phyloP scores from a whole-genome alignment of 202 grass and related monocot genomes.

The Cymbopogon flexuosus region DNA sequence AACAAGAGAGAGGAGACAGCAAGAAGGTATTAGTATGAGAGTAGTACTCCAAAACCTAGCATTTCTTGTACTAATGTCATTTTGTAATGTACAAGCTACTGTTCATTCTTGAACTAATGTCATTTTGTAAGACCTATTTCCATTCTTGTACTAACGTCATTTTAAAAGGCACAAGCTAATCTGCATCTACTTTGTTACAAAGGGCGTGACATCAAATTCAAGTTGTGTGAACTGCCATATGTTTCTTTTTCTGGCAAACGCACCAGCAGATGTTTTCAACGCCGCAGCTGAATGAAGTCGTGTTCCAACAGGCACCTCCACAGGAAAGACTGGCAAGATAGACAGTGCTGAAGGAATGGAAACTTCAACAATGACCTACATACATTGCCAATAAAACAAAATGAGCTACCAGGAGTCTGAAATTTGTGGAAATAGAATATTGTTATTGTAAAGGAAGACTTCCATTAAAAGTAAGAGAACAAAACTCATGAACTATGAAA shows the following conservation, averaged over 20 bases:
- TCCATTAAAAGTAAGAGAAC: slow-evolving; percentile 5
- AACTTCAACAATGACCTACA: slow-evolving; percentile 70
- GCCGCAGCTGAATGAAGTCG: slow-evolving; percentile 66
- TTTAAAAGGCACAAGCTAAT: neutral
- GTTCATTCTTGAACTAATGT: neutral
- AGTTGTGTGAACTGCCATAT: slow-evolving; percentile 45
- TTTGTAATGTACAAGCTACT: neutral
- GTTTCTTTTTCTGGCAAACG: slow-evolving; percentile 19
- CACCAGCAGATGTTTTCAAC: slow-evolving; percentile 71
- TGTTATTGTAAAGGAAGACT: neutral
- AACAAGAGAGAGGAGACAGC: neutral
- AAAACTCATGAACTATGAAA: slow-evolving; percentile 10
- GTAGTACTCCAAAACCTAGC: neutral
- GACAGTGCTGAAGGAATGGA: slow-evolving; percentile 60
- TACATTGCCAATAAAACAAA: slow-evolving; percentile 38
- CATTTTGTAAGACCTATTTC: slow-evolving; percentile 16
- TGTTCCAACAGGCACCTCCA: slow-evolving; percentile 80
- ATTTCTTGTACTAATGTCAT: neutral
- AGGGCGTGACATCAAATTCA: slow-evolving; percentile 25
- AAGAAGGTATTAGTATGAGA: neutral
- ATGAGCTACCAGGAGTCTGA: slow-evolving; percentile 11
- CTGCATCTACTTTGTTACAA: slow-evolving; percentile 3
- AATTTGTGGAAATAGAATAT: neutral
- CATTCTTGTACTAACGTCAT: neutral
- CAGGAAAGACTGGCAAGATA: slow-evolving; percentile 79